A percentile compares a stretch with the other conserved stretches of the same genome.
Evolutionary conservation across 2,329 filamentous ascomycete species (phyloP).

Genomic region (Cordyceps javanica): DNA sequence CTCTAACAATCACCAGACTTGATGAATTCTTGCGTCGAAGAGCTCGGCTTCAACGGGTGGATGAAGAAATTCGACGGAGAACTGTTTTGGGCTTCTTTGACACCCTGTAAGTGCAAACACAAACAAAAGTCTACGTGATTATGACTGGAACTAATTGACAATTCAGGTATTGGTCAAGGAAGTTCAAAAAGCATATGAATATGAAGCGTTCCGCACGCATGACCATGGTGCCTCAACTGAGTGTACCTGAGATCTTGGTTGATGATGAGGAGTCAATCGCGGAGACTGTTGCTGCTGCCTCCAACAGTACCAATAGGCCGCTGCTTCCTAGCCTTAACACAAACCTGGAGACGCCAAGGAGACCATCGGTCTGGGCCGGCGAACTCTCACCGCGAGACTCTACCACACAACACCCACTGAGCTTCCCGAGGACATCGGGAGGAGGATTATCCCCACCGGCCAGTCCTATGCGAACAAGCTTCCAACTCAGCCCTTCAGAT

Average conservation of each 20-base stretch:
- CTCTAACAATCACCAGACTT: slow-evolving; percentile 48
- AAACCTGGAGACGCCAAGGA: not conserved
- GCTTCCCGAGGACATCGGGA: slow-evolving; percentile 44
- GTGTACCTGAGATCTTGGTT: slow-evolving; percentile 83
- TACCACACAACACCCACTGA: slow-evolving; percentile 41
- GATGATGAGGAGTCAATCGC: slow-evolving; percentile 60
- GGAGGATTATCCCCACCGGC: slow-evolving; percentile 34
- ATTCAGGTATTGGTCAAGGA: slow-evolving; percentile 68
- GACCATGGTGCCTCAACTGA: slow-evolving; percentile 70
- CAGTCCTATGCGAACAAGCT: slow-evolving; percentile 52
- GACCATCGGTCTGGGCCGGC: slow-evolving; percentile 8
- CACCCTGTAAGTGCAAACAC: slow-evolving; percentile 55
- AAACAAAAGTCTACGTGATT: not conserved
- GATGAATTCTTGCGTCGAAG: slow-evolving; percentile 92
- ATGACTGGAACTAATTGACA: not conserved
- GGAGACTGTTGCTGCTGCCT: slow-evolving; percentile 31
- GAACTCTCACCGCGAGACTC: slow-evolving; percentile 10
- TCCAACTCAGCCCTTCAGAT: slow-evolving; percentile 42
- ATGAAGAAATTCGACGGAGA: slow-evolving; percentile 87
- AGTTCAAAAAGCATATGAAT: slow-evolving; percentile 71
- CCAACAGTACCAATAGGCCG: not conserved
- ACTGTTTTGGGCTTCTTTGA: slow-evolving; percentile 94
- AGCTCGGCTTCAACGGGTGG: slow-evolving; percentile 83
- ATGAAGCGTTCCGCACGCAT: slow-evolving; percentile 69
- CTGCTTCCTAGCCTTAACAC: slow-evolving; percentile 7